Base-by-base conservation (phyloP, 2,329 filamentous ascomycete genomes). In the Aspergillus hiratsukae region DNA sequence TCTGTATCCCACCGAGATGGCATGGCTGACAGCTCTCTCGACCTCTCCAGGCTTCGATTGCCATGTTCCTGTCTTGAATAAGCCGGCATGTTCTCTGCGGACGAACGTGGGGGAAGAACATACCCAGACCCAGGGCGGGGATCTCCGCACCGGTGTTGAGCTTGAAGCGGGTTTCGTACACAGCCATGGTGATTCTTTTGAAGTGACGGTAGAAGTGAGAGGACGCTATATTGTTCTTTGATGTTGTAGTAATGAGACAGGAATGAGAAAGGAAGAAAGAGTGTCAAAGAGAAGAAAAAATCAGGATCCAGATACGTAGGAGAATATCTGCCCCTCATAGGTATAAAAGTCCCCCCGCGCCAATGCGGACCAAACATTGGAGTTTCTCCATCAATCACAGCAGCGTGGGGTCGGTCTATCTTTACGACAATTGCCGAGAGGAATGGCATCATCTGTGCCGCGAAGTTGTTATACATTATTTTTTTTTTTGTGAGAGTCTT, bases 131-230 rank as follows among this genome's bases (percentile, higher is more conserved):
- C 21, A 88, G 70, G 41, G 85, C 82, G 50, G 86, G 85, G 59
- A 88, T 87, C 60, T 83, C 76, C 55, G 78, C 74, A 57, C 85
- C 85, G 40, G 79, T 86, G 77, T 88, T 88, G 63, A 88, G 81
- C 68, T 81, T 85, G 74, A 84, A 87, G 43, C 65, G 69, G 23
- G 76, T 78, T 61, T 80, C 77, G 62, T 78, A 77, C 25, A 69
- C 64, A 57, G 81, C 75, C 82, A 86, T 86, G 59, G 54, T 76
- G 66, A 58, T 54, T 35, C n/a, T 27, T 58, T 25, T 25, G 46
- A 55, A 52, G 49, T 49, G 6, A 29, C 19, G 41, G 28, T 49
- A 35, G 48, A 9, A 52, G 49, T 29, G 49, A 52, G 51, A 37
- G 17, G 11, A 48, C 9, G 41, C 8, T 14, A 45, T 19, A 45